Conservation (phyloP, 208 protist species). For the Wallacemonas sp. region DNA sequence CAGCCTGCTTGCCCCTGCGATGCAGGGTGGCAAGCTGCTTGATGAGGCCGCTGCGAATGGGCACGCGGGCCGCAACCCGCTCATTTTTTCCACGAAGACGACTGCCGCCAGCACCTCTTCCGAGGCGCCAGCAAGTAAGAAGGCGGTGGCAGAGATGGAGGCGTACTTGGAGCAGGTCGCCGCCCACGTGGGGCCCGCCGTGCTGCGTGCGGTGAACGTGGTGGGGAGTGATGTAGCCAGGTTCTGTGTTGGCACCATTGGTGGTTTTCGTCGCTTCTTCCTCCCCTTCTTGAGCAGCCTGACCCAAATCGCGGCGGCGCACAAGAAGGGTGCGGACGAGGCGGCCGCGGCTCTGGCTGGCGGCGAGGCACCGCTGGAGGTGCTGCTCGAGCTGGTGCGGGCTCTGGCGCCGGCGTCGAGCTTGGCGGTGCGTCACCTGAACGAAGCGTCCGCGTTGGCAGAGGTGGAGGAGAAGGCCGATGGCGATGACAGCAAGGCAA, state of each 20-base stretch:
- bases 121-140: conserved; percentile 10
- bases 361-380: conserved; percentile 27
- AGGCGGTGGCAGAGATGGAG: conserved; percentile 8
- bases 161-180: conserved; percentile 34
- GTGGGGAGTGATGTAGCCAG: conserved; percentile 65
- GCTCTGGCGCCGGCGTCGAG: no score
- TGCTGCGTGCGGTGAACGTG: conserved; percentile 41
- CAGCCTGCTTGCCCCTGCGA: conserved; percentile 40
- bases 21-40: conserved; percentile 37
- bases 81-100: conserved; percentile 45
- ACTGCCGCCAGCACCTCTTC: conserved; percentile 1
- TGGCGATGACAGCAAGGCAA: conserved; percentile 15
- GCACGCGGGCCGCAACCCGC: conserved; percentile 21
- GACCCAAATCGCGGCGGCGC: not conserved
- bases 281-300: conserved; percentile 40
- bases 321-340: not conserved
- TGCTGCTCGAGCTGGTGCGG: conserved; percentile 33
- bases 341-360: not conserved
- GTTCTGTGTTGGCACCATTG: conserved; percentile 61
- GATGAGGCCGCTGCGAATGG: conserved; percentile 20
- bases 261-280: conserved; percentile 79
- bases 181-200: conserved; percentile 21
- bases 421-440: no score
- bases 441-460: not conserved
- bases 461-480: not conserved